Evolutionary conservation across 2,329 filamentous ascomycete species (phyloP).

Genomic region (Aureobasidium leucospermi): DNA sequence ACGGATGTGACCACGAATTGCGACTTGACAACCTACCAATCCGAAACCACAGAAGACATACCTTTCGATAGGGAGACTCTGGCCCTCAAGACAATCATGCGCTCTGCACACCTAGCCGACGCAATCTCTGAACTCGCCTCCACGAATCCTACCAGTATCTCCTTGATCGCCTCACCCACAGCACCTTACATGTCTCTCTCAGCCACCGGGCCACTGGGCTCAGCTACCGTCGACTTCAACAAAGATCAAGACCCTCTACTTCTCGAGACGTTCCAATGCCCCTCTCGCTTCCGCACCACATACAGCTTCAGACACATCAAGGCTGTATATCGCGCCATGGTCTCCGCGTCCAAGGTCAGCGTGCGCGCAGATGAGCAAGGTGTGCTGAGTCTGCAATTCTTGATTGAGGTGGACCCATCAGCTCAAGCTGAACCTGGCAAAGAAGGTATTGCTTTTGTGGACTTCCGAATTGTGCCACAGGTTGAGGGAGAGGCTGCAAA

Average conservation of each 20-base stretch:
- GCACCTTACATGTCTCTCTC: conserved; percentile 66
- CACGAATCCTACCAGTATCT: conserved; percentile 53
- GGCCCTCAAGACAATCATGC: conserved; percentile 92
- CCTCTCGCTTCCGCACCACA: conserved; percentile 52
- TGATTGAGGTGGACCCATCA: conserved; percentile 70
- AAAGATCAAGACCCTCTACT: conserved; percentile 33
- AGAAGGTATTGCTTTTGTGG: conserved; percentile 59
- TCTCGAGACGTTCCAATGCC: conserved; percentile 67
- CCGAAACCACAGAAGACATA: conserved; percentile 58
- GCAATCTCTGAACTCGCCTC: conserved; percentile 60
- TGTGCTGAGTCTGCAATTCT: conserved; percentile 89
- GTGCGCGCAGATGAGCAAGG: conserved; percentile 81
- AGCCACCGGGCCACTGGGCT: conserved; percentile 53
- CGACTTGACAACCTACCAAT: conserved; percentile 73
- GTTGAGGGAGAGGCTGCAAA: conserved; percentile 47
- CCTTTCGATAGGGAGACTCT: conserved; percentile 77
- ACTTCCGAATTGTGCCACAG: conserved; percentile 75
- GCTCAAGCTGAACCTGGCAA: conserved; percentile 16
- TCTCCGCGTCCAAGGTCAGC: conserved; percentile 83
- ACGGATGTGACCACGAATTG: conserved; percentile 88
- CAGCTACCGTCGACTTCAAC: conserved; percentile 53
- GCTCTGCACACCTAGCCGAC: conserved; percentile 63
- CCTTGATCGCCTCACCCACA: conserved; percentile 41
- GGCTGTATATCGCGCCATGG: conserved; percentile 86
- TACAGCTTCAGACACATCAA: conserved; percentile 87